Conservation (phyloP, 176 grass and related monocot genomes). For the Musa beccarii region DNA sequence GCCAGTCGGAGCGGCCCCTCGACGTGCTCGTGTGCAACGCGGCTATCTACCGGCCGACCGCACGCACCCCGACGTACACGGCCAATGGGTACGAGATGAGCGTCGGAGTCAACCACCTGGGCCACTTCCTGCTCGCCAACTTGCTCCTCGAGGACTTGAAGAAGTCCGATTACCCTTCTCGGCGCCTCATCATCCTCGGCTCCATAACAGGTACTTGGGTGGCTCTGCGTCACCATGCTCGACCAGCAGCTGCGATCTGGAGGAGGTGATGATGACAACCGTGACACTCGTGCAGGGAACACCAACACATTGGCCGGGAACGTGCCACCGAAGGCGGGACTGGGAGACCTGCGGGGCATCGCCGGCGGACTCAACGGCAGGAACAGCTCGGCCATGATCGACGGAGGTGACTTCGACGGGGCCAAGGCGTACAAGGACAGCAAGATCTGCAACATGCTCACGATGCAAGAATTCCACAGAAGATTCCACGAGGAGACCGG, state of each 20-base stretch:
- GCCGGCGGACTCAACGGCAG: conserved; percentile 32
- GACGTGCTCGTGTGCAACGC: conserved; percentile 88
- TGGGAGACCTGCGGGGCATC: conserved; percentile 64
- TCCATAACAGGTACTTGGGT: conserved; percentile 52
- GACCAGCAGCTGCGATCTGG: too few species aligned
- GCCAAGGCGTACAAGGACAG: conserved; percentile 98
- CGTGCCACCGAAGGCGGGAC: conserved; percentile 65
- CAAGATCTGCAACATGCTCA: conserved; percentile 98
- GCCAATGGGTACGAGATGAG: conserved; percentile 82
- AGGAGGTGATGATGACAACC: neutral
- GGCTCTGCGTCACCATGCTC: too few species aligned
- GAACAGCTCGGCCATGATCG: conserved; percentile 57
- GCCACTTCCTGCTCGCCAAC: conserved; percentile 74
- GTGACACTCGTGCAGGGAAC: conserved; percentile 30
- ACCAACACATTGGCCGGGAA: conserved; percentile 77
- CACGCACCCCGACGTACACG: conserved; percentile 55
- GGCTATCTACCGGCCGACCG: conserved; percentile 76
- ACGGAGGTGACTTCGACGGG: conserved; percentile 68
- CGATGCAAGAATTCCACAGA: conserved; percentile 89
- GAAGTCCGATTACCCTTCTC: conserved; percentile 66
- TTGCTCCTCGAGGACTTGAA: conserved; percentile 54
- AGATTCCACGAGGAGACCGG: conserved; percentile 74
- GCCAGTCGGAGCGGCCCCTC: conserved; percentile 41
- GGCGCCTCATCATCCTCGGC: conserved; percentile 75
- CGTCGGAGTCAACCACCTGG: conserved; percentile 84